A percentile compares a stretch with the other conserved stretches of the same genome.
phyloP scores from a whole-genome alignment of 352 stramenopile species.

The Blastocystis sp. region DNA sequence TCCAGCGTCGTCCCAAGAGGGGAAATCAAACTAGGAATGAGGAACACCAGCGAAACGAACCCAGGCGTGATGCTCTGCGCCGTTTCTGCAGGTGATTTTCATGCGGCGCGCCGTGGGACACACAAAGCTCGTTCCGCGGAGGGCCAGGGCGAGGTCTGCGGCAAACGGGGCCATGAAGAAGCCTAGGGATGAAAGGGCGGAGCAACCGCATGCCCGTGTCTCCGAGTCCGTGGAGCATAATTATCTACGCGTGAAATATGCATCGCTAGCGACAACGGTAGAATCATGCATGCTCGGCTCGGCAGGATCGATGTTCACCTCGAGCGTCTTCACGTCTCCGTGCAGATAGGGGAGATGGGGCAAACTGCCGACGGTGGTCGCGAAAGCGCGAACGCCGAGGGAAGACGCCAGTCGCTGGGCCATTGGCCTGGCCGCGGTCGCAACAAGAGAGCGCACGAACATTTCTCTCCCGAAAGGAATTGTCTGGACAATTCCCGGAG shows the following conservation, averaged over 20 bases:
- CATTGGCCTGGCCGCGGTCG: not conserved
- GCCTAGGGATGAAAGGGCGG: not conserved
- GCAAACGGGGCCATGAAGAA: constrained; percentile 67
- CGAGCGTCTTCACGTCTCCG: constrained; percentile 50
- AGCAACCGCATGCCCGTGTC: constrained; percentile 21
- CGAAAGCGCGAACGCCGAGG: not conserved
- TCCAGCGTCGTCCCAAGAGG: constrained; percentile 22
- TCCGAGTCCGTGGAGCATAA: constrained; percentile 64
- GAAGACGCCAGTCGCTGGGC: not conserved
- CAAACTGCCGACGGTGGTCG: constrained; percentile 1
- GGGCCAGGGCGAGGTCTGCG: constrained; percentile 27
- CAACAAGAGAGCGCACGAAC: constrained; percentile 23
- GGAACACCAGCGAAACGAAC: not conserved
- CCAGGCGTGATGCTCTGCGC: constrained; percentile 43
- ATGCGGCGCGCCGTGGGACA: constrained; percentile 51
- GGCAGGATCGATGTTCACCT: constrained; percentile 21
- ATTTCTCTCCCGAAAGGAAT: not conserved
- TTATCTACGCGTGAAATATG: constrained; percentile 50
- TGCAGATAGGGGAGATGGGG: constrained; percentile 53
- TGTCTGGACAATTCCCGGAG: not conserved
- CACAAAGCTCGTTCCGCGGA: constrained; percentile 27
- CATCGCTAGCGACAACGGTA: not conserved
- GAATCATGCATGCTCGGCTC: constrained; percentile 3
- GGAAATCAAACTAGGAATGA: constrained; percentile 48
- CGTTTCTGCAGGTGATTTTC: not conserved